A percentile compares a stretch with the other conserved stretches of the same genome.
These are phyloP conservation scores for Mycena olivaceomarginata DNA, from an alignment of 768 basidiomycete species.

Conservation along the genomic window DNA sequence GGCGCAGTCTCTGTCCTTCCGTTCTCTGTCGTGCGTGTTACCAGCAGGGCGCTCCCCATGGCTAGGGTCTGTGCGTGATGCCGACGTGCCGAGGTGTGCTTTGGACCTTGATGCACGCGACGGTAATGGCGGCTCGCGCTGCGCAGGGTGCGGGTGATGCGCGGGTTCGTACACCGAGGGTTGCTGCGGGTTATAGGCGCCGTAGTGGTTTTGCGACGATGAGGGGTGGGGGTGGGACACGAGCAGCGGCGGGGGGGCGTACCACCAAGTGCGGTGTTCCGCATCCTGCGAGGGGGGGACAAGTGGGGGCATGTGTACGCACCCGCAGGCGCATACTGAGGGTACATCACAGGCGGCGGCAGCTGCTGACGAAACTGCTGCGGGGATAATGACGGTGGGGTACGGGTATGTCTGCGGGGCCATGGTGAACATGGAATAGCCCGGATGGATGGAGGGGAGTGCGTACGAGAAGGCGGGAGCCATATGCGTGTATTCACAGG, in stretches of 20 bases:
- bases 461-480: not conserved
- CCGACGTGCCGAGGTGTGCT: not conserved
- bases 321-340: conserved; percentile 1
- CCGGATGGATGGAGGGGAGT: not conserved
- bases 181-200: not conserved
- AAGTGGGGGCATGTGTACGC: not conserved
- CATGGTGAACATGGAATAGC: not conserved
- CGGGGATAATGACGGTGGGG: not conserved
- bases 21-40: too few species aligned
- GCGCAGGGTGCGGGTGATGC: not conserved
- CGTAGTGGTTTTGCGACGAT: not conserved
- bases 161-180: not conserved
- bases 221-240: not conserved
- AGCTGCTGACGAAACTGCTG: not conserved
- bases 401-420: not conserved
- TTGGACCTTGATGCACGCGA: not conserved
- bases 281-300: not conserved
- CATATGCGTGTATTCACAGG: too few species aligned
- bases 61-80: not conserved
- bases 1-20: not conserved
- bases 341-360: conserved; percentile 5
- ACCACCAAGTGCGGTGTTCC: not conserved
- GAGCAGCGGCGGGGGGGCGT: too few species aligned
- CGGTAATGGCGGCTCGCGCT: not conserved
- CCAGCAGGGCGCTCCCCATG: not conserved